phyloP scores from a whole-genome alignment of 2,329 filamentous ascomycete species.

The Aspergillus japonicus region DNA sequence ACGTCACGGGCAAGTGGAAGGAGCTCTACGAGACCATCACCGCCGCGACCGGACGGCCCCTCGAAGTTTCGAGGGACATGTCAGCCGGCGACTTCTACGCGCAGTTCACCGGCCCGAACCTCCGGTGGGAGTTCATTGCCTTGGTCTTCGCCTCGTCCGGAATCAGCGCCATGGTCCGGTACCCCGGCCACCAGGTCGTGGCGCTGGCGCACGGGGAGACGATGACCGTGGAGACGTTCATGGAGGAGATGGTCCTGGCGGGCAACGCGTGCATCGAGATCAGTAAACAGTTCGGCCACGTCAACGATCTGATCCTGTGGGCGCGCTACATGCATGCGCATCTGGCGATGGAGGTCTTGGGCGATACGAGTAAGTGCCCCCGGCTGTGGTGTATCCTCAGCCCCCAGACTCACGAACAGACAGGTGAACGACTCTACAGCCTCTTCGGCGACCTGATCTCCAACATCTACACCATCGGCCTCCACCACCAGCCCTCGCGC shows the following conservation, averaged over 20 bases:
- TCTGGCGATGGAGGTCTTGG: conserved; percentile 1
- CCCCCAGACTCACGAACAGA: background rate
- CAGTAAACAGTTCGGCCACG: conserved; percentile 5
- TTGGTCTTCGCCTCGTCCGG: conserved; percentile 3
- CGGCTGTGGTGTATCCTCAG: too few relatives aligned
- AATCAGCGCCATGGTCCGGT: background rate
- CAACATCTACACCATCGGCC: conserved; percentile 1
- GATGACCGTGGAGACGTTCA: conserved; percentile 1
- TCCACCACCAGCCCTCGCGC: background rate
- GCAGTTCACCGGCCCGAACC: conserved; percentile 2
- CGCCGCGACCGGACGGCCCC: background rate
- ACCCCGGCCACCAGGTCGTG: background rate
- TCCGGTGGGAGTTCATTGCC: conserved; percentile 9
- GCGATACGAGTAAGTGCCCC: conserved; percentile 2
- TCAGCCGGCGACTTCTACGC: conserved; percentile 5
- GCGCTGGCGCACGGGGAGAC: background rate
- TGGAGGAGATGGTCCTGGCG: conserved; percentile 7
- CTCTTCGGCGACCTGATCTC: conserved; percentile 1
- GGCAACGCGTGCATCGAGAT: conserved; percentile 7
- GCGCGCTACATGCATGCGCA: background rate
- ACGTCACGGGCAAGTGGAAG: background rate
- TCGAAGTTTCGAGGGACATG: background rate
- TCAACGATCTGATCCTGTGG: conserved; percentile 7
- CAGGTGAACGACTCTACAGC: background rate
- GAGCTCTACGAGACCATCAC: background rate